Evolutionary conservation across 306 rosid genomes (phyloP).

Genomic region (Cicer arietinum): DNA sequence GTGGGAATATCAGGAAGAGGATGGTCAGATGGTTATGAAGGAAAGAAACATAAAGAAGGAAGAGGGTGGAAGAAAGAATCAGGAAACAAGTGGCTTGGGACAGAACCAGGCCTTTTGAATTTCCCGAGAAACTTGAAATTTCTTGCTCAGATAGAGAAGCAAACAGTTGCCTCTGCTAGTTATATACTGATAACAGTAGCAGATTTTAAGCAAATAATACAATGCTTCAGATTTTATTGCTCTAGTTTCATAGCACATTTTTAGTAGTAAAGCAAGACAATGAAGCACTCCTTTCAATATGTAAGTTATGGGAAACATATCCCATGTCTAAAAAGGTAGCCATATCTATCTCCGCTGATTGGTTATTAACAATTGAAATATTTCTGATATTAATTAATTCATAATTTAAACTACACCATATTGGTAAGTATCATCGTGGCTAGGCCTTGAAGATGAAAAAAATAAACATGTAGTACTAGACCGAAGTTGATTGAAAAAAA

Average conservation of each 20-base stretch:
- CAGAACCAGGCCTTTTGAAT: slow-evolving; percentile 7
- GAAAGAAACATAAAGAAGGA: not conserved
- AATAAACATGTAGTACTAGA: not conserved
- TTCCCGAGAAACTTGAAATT: not conserved
- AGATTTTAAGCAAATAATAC: slow-evolving; percentile 9
- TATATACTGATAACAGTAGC: not conserved
- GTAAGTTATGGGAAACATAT: slow-evolving; percentile 8
- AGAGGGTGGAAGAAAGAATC: not conserved
- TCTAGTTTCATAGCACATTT: slow-evolving; percentile 19
- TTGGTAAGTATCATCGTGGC: slow-evolving; percentile 14
- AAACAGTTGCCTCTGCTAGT: slow-evolving; percentile 3
- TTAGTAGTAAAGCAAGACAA: slow-evolving; percentile 34
- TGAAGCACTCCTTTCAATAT: slow-evolving; percentile 18
- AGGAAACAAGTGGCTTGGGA: not conserved
- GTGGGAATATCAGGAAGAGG: not conserved
- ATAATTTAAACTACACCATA: slow-evolving; percentile 25
- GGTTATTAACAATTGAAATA: not conserved
- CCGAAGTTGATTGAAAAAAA: not conserved
- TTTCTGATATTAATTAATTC: slow-evolving; percentile 15
- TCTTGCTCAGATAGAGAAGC: slow-evolving; percentile 21
- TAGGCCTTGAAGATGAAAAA: slow-evolving; percentile 35
- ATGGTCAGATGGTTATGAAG: slow-evolving; percentile 7
- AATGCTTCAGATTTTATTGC: slow-evolving; percentile 6
- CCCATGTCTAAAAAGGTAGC: not conserved
- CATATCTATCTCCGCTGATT: not conserved